Evolutionary conservation across 169 alveolate species (phyloP).

Genomic region (Cryptosporidium sp.): DNA sequence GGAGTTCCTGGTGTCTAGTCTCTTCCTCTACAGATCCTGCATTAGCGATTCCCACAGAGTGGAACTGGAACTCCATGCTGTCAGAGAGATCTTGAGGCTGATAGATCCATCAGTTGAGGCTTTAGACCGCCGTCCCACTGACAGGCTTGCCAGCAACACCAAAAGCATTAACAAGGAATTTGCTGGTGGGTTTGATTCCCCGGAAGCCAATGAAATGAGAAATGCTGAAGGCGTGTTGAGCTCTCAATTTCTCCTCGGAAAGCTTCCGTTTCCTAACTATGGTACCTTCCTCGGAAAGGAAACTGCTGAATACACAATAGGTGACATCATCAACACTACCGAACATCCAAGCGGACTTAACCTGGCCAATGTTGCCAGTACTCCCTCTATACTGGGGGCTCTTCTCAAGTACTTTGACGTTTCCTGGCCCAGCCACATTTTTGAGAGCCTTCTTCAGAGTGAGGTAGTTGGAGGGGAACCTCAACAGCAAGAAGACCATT

Average conservation of each 20-base stretch:
- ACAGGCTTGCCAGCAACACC: not conserved
- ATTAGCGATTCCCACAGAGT: conserved; percentile 43
- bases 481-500: not conserved
- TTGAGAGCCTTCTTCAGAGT: conserved; percentile 23
- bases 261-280: conserved; percentile 29
- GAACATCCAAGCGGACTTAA: conserved; percentile 70
- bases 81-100: conserved; percentile 39
- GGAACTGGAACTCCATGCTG: conserved; percentile 38
- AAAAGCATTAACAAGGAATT: not conserved
- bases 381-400: conserved; percentile 57
- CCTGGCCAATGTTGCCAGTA: conserved; percentile 70
- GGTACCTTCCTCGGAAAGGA: conserved; percentile 30
- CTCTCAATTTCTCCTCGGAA: conserved; percentile 11
- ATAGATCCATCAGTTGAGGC: conserved; percentile 23
- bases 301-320: conserved; percentile 12
- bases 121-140: not conserved
- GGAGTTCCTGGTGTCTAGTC: conserved; percentile 9
- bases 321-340: conserved; percentile 29
- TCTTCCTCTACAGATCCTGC: conserved; percentile 64
- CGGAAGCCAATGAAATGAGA: conserved; percentile 22
- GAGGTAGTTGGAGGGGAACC: not conserved
- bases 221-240: conserved; percentile 24
- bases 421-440: conserved; percentile 39
- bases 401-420: conserved; percentile 48
- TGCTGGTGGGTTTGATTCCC: not conserved